Evolutionary conservation across 768 basidiomycete species (phyloP).

Genomic region (Suillus bovinus): DNA sequence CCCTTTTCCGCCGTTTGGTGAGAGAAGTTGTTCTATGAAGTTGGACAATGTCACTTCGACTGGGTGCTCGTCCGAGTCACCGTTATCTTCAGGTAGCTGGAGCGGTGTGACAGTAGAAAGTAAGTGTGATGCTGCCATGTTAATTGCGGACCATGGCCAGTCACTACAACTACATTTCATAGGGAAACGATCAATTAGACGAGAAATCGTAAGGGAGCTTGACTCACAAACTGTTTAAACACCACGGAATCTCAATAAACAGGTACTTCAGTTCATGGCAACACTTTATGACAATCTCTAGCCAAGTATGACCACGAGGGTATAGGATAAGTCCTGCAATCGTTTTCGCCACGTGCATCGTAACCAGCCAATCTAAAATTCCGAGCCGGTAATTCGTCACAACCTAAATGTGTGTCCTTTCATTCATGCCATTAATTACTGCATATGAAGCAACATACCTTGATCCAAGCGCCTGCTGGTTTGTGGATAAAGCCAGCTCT

Average conservation of each 20-base stretch:
- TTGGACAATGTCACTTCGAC: not conserved
- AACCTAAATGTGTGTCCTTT: not conserved
- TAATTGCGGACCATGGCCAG: not conserved
- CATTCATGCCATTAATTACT: not conserved
- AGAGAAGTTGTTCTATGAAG: constrained; percentile 7
- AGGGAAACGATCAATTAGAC: not conserved
- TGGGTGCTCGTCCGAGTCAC: not conserved
- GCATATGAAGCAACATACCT: not conserved
- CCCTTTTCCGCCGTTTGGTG: not conserved
- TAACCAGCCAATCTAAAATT: not conserved
- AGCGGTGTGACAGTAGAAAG: constrained; percentile 2
- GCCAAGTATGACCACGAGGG: not conserved
- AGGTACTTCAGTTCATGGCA: not conserved
- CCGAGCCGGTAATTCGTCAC: not conserved
- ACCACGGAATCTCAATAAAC: constrained; percentile 3
- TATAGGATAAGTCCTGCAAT: not conserved
- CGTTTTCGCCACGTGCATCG: not conserved
- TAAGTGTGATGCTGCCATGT: not conserved
- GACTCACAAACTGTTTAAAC: constrained; percentile 1
- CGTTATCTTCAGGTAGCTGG: not conserved
- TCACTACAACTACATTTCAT: not conserved
- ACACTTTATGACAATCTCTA: not conserved
- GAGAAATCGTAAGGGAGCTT: not conserved
- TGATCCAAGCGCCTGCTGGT: constrained; percentile 3
- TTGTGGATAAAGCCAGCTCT: constrained; percentile 1